Conservation (phyloP, 208 protist species). For the Acanthamoeba castellanii region DNA sequence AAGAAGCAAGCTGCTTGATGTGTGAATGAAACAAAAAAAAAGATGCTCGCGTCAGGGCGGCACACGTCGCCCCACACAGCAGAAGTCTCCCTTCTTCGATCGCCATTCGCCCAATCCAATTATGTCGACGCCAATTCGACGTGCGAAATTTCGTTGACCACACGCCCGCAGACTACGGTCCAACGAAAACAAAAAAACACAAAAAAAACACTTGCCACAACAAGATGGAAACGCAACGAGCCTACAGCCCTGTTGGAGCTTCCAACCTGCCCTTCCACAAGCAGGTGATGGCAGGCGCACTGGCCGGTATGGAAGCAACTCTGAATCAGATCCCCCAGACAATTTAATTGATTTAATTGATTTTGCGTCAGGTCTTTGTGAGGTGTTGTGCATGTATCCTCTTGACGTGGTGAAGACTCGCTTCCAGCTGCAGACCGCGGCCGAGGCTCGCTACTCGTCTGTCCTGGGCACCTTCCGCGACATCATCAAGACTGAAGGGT, state of each 20-base stretch:
- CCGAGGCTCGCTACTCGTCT: slow-evolving; percentile 33
- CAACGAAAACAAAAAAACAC: not conserved
- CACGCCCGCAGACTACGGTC: too few relatives aligned
- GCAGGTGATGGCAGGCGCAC: slow-evolving; percentile 30
- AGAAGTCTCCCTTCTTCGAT: slow-evolving; percentile 23
- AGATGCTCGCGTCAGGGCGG: too few relatives aligned
- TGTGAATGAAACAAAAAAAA: too few relatives aligned
- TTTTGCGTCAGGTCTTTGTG: slow-evolving; percentile 49
- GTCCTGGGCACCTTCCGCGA: slow-evolving; percentile 64
- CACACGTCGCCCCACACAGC: not conserved
- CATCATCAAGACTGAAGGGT: slow-evolving; percentile 84
- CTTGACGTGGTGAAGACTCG: slow-evolving; percentile 64
- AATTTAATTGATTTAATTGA: not conserved
- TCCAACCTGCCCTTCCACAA: slow-evolving; percentile 34
- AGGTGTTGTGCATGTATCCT: slow-evolving; percentile 69
- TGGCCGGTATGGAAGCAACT: slow-evolving; percentile 42
- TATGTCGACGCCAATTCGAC: not conserved
- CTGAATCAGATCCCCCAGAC: not conserved
- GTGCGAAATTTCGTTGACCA: not conserved
- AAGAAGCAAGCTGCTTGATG: too few relatives aligned
- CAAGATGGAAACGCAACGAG: not conserved
- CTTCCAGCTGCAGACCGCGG: slow-evolving; percentile 36
- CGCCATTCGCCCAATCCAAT: not conserved
- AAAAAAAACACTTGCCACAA: not conserved
- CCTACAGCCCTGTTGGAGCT: slow-evolving; percentile 37